Evolutionary conservation across 164 flowering plant species (phyloP).

Genomic region (Paratinospora sagittata): DNA sequence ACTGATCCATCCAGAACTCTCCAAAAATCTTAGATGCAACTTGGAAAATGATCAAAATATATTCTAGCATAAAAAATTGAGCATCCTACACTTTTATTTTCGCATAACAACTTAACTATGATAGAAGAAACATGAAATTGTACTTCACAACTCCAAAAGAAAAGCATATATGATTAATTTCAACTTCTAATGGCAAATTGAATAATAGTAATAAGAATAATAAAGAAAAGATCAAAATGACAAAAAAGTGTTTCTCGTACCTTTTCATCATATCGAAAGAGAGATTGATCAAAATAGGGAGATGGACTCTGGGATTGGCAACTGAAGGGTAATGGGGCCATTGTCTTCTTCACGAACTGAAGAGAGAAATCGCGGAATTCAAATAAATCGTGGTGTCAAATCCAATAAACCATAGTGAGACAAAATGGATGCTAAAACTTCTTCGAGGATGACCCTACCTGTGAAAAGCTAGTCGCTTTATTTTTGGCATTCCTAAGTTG

Average conservation of each 20-base stretch:
- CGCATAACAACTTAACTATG: neutral
- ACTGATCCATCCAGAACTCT: too few relatives aligned
- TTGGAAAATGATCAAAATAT: too few relatives aligned
- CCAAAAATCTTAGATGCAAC: too few relatives aligned
- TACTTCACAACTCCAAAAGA: neutral
- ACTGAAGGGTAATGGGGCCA: conserved; percentile 66
- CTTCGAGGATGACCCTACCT: conserved; percentile 35
- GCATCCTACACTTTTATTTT: too few relatives aligned
- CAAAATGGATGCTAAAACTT: neutral
- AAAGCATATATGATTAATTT: neutral
- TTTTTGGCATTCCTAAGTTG: conserved; percentile 56
- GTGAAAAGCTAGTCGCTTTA: conserved; percentile 58
- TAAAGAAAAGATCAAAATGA: neutral
- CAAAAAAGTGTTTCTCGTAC: conserved; percentile 26
- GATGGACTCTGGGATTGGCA: conserved; percentile 96
- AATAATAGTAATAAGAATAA: neutral
- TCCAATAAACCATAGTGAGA: neutral
- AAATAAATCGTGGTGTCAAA: too few relatives aligned
- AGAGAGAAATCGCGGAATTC: conserved; percentile 15
- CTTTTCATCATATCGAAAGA: conserved; percentile 96
- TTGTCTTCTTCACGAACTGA: conserved; percentile 96
- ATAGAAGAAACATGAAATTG: neutral
- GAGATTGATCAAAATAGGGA: conserved; percentile 94
- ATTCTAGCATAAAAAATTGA: too few relatives aligned
- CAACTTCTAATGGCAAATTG: neutral